Evolutionary conservation across 2,329 filamentous ascomycete species (phyloP).

Genomic region (Clarireedia homoeocarpa): DNA sequence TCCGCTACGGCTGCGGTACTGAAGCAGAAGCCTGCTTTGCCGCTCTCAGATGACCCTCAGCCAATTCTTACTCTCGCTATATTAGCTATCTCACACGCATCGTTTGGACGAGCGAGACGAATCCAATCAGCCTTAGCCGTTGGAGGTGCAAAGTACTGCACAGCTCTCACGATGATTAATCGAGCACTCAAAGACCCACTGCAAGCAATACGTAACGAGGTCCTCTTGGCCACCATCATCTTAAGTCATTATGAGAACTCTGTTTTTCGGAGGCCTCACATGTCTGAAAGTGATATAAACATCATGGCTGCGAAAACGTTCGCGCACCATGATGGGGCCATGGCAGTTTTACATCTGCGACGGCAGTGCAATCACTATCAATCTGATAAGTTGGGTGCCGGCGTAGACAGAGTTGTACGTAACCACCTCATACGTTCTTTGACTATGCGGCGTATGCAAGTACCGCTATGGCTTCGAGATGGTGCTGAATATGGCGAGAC

Average conservation of each 20-base stretch:
- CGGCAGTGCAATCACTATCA: not conserved
- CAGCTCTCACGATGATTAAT: constrained; percentile 8
- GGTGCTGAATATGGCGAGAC: not conserved
- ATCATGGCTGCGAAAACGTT: constrained; percentile 7
- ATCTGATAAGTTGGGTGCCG: not conserved
- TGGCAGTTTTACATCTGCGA: not conserved
- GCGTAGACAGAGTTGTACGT: not conserved
- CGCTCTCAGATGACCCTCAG: not conserved
- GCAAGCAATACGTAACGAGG: not conserved
- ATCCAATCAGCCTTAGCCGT: not conserved
- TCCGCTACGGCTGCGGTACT: not conserved
- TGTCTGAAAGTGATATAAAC: not conserved
- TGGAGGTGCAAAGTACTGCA: constrained; percentile 2
- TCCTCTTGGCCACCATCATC: constrained; percentile 10
- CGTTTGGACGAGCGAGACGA: not conserved
- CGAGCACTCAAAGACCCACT: constrained; percentile 1
- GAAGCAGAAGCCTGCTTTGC: not conserved
- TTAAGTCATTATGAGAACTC: constrained; percentile 11
- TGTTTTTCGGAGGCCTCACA: not conserved
- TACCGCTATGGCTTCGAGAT: not conserved
- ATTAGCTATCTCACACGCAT: constrained; percentile 4
- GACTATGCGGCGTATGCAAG: not conserved
- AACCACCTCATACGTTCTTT: not conserved
- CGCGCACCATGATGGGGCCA: constrained; percentile 6
- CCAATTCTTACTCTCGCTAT: constrained; percentile 9